These are phyloP conservation scores for Mucor circinelloides DNA, from an alignment of 371 early-diverging fungal species.

Conservation along the genomic window DNA sequence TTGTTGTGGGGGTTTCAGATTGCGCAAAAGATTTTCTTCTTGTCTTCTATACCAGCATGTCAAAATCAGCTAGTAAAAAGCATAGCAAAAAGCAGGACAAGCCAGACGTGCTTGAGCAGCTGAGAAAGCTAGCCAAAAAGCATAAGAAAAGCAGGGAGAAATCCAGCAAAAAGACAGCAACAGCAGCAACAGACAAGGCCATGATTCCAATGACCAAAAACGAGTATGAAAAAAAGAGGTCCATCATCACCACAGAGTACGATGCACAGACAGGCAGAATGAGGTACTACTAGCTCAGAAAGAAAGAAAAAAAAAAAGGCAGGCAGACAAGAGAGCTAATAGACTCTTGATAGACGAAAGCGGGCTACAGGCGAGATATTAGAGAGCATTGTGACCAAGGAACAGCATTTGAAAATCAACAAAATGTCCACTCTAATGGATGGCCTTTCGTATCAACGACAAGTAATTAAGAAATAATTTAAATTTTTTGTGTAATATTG, in stretches of 20 bases:
- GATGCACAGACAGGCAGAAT: conserved; percentile 53
- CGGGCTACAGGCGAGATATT: conserved; percentile 47
- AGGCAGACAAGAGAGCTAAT: too few species aligned
- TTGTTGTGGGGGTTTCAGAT: conserved; percentile 3
- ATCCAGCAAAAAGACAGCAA: neutral
- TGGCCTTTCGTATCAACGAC: conserved; percentile 31
- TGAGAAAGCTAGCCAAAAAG: conserved; percentile 25
- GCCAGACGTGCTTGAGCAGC: conserved; percentile 19
- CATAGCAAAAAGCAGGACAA: neutral
- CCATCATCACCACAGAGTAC: conserved; percentile 33
- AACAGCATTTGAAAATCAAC: conserved; percentile 48
- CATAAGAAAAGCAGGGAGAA: conserved; percentile 3
- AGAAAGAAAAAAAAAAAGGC: too few species aligned
- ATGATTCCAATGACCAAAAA: conserved; percentile 48
- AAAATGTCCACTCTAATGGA: conserved; percentile 37
- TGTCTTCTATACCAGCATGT: neutral
- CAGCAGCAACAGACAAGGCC: conserved; percentile 3
- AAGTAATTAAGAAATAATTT: conserved; percentile 1
- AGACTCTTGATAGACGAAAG: neutral
- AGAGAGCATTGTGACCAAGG: conserved; percentile 45
- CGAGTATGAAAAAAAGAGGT: conserved; percentile 42
- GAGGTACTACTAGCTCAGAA: conserved; percentile 32
- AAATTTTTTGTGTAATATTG: neutral
- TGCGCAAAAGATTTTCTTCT: neutral
- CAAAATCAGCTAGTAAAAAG: neutral